Evolutionary conservation across 768 basidiomycete species (phyloP).

Genomic region (Phylloporus sp.): DNA sequence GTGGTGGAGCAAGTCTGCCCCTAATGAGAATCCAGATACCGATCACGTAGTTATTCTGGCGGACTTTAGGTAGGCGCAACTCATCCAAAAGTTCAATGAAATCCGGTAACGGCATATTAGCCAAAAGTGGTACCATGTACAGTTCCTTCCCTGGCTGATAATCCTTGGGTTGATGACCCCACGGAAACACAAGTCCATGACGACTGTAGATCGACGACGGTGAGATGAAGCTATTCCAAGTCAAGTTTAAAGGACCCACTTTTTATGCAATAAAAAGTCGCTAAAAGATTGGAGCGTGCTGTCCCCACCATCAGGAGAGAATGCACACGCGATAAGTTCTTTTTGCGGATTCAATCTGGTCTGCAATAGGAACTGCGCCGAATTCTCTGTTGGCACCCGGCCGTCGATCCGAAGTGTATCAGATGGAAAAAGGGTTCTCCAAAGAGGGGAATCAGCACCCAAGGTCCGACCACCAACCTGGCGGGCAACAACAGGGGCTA

Average conservation of each 20-base stretch:
- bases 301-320: conserved; percentile 50
- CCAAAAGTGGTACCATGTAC: conserved; percentile 74
- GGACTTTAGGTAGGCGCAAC: conserved; percentile 58
- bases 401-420: conserved; percentile 74
- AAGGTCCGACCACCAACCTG: conserved; percentile 76
- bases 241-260: conserved; percentile 43
- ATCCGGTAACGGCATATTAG: conserved; percentile 68
- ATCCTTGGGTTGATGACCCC: conserved; percentile 72
- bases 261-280: conserved; percentile 66
- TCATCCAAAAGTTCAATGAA: conserved; percentile 81
- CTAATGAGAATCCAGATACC: conserved; percentile 84
- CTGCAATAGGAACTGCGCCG: conserved; percentile 72
- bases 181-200: conserved; percentile 82
- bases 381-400: conserved; percentile 72
- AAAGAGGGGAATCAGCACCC: conserved; percentile 52
- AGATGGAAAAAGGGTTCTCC: conserved; percentile 73
- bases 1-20: conserved; percentile 60
- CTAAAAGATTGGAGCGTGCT: conserved; percentile 53
- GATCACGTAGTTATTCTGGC: conserved; percentile 64
- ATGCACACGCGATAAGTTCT: conserved; percentile 75
- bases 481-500: conserved; percentile 61
- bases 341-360: conserved; percentile 71
- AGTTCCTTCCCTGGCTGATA: conserved; percentile 77
- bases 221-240: conserved; percentile 10
- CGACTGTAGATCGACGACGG: conserved; percentile 46